Base-by-base conservation (phyloP, 1,284 basidiomycete species). In the Ustilago sp. region DNA sequence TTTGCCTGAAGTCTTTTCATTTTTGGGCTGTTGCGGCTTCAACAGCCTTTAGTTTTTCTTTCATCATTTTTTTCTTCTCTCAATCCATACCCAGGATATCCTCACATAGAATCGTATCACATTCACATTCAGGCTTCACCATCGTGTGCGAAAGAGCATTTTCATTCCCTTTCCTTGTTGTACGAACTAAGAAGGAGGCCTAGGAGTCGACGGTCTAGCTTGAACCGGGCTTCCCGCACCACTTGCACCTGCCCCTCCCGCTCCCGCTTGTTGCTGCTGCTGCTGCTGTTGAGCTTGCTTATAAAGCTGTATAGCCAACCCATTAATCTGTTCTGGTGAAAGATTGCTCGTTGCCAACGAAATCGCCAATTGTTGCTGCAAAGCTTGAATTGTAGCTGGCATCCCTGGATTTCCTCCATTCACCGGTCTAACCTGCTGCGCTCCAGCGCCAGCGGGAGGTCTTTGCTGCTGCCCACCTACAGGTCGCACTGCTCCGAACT, bases 301-400 rank as follows among this genome's bases (percentile, higher is more conserved):
- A 63, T 81, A 82, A 56, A 82, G 66, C 59, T 82, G 81, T 9
- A 80, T 57, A 13, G 81, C 81, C 8, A 82, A 59, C 3, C 77
- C 70, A 48, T 81, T 82, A 66, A 82, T 82, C 68, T 82, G 79
- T 54, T 82, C 81, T 35, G 77, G 72, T 17, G 68, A 74, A 36
- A 82, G 54, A 51, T 82, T 80, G 19, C 68, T 72, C 7, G 77
- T 77, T 1, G 77, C 81, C 13, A 82, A 47, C 31, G 68, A 73
- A 38, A 82, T 79, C 0, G 81, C 79, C 1, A 82, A 59, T 41
- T 82, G 81, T 67, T 82, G 81, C 43, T 82, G 81, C 51, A 82
- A 48, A 11, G 79, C 79, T 52, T 82, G 81, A 36, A 82, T 72
- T 17, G 80, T 80, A 0, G 77, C 73, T 55, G 81, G 81, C 70